These are phyloP conservation scores for Verbena officinalis DNA, from an alignment of 257 asterid genomes.

Conservation along the genomic window DNA sequence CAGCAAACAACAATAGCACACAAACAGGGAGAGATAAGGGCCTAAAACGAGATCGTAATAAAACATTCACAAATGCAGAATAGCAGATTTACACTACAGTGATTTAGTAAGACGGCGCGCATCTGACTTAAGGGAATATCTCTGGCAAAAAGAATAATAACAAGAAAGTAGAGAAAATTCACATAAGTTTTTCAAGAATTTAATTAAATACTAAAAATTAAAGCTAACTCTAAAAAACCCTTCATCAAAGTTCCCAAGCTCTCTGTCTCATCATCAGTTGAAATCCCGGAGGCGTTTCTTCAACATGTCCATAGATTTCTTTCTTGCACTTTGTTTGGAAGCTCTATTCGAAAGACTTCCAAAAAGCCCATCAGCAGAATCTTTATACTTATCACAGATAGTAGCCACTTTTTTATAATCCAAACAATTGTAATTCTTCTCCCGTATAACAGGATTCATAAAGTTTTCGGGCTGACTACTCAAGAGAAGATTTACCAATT, in stretches of 20 bases:
- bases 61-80: too few species aligned
- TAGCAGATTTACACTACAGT: neutral
- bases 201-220: conserved; percentile 24
- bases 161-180: conserved; percentile 23
- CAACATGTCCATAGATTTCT: conserved; percentile 81
- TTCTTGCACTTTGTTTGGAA: conserved; percentile 74
- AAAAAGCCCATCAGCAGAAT: conserved; percentile 79
- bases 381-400: conserved; percentile 85
- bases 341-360: conserved; percentile 86
- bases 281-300: conserved; percentile 84
- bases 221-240: conserved; percentile 30
- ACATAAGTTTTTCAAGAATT: neutral
- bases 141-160: neutral
- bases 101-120: too few species aligned
- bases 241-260: neutral
- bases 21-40: neutral
- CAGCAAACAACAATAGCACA: neutral
- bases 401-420: conserved; percentile 82
- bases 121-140: neutral
- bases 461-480: conserved; percentile 94
- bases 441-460: conserved; percentile 95
- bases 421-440: conserved; percentile 69
- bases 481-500: conserved; percentile 72
- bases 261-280: conserved; percentile 48
- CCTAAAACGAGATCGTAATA: neutral